Evolutionary conservation across 352 stramenopile species (phyloP), one percentile per base, ranked within the genome.

Genomic region (Phytophthora palmivora): DNA sequence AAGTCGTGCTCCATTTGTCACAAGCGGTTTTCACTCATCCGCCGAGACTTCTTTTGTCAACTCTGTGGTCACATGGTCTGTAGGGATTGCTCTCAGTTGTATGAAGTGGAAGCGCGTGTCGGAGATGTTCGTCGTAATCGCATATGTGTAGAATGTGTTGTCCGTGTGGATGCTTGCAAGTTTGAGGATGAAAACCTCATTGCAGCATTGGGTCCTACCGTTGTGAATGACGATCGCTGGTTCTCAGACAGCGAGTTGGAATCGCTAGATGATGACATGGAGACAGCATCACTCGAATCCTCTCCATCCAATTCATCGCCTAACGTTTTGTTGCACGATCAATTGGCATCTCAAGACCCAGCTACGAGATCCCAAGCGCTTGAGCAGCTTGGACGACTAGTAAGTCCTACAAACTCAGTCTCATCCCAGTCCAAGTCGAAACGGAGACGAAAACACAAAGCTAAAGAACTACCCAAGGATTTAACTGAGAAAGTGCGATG

Each of bases 121-220:
- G 75, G 78, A 9, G 62, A 76, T 11, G 37, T 84, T 6, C 67
- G 67, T 36, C 68, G 70, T 48, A 82, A 78, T 33, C 78, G 75
- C 22, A 68, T 67, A 37, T 87, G 78, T 42, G 65, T 84, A 6
- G 55, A 72, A 43, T 87, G 78, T 19, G 67, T 87, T 15, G 63
- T 82, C 22, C 78, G 78, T 1, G 75, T 84, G 2, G 75, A 87
- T 43, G 39, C 61, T 1, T 87, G 78, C 47, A 66, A 67, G 36
- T 87, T 82, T 33, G 78, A 82, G 16, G 78, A 84, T 46, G 75
- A 82, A 18, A 71, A 83, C 47, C 44, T 87, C 21, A 50, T 79
- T 21, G 55, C 67, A n/a, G 78, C 70, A 0, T 55, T 84, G 14
- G 75, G 78, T 7, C 72, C 75, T 2, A 61, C 71, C 3, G 62